Conservation (phyloP, 78 protist genomes). For the Isochrysis galbana region DNA sequence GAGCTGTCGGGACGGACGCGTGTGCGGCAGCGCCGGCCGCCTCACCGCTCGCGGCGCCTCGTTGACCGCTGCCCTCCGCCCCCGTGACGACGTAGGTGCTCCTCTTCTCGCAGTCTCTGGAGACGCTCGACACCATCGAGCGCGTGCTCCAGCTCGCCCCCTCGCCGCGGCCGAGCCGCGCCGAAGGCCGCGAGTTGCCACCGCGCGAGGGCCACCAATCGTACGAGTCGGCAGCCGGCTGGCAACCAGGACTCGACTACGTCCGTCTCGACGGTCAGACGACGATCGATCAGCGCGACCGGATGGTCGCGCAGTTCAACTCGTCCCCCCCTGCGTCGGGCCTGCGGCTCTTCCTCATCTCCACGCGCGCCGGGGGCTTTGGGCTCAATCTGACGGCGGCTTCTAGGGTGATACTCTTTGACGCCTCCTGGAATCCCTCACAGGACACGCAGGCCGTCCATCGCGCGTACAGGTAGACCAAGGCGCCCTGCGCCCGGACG, state of each 20-base stretch:
- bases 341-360: conserved; percentile 78
- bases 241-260: not conserved
- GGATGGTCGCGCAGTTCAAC: not conserved
- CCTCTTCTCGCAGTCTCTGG: conserved; percentile 34
- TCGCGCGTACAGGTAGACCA: too few species aligned
- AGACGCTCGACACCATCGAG: conserved; percentile 74
- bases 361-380: conserved; percentile 98
- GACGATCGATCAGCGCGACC: not conserved
- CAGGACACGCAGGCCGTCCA: conserved; percentile 96
- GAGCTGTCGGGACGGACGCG: too few species aligned
- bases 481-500: too few species aligned
- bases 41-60: too few species aligned
- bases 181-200: not conserved
- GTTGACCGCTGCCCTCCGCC: too few species aligned
- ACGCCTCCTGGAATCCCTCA: conserved; percentile 84
- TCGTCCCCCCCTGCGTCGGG: not conserved
- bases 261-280: conserved; percentile 18
- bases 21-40: too few species aligned
- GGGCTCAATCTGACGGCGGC: conserved; percentile 97
- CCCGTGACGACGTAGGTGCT: conserved; percentile 44
- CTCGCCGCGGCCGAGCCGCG: not conserved
- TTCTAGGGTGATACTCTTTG: conserved; percentile 90
- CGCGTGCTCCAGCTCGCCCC: not conserved
- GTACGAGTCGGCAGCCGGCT: not conserved
- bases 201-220: not conserved